Conservation (phyloP, 139 green algal genomes). For the Chlorella sp. region DNA sequence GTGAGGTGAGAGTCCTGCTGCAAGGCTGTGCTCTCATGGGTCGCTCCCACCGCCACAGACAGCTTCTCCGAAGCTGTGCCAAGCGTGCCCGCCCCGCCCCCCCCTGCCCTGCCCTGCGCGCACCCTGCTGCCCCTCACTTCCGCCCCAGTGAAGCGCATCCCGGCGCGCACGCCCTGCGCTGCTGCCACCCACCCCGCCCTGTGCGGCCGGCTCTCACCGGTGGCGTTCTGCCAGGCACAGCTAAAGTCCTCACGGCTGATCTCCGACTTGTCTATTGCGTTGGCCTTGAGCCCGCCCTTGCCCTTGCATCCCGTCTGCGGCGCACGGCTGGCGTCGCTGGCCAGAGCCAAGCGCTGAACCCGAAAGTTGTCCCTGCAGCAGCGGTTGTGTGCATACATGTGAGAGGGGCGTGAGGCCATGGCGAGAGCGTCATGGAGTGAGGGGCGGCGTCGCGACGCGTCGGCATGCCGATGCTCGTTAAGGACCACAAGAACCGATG, state of each 20-base stretch:
- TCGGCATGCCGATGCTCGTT: no score
- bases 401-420: background rate
- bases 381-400: background rate
- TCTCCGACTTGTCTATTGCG: background rate
- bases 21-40: no score
- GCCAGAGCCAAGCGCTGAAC: background rate
- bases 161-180: no score
- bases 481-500: no score
- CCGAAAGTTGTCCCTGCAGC: slow-evolving; percentile 1
- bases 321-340: background rate
- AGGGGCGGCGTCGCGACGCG: background rate
- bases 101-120: no score
- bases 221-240: slow-evolving; percentile 7
- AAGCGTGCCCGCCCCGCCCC: no score
- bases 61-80: no score
- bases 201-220: background rate
- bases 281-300: background rate
- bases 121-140: no score
- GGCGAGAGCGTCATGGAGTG: background rate
- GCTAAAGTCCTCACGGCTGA: background rate
- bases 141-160: no score
- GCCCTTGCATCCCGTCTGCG: slow-evolving; percentile 8
- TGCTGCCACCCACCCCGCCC: no score
- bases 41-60: no score
- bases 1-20: no score